Percentiles rank a stretch among this genome's conserved stretches.
Conservation (phyloP, 176 grass and related monocot genomes). For the Dendrocalamus sinicus region DNA sequence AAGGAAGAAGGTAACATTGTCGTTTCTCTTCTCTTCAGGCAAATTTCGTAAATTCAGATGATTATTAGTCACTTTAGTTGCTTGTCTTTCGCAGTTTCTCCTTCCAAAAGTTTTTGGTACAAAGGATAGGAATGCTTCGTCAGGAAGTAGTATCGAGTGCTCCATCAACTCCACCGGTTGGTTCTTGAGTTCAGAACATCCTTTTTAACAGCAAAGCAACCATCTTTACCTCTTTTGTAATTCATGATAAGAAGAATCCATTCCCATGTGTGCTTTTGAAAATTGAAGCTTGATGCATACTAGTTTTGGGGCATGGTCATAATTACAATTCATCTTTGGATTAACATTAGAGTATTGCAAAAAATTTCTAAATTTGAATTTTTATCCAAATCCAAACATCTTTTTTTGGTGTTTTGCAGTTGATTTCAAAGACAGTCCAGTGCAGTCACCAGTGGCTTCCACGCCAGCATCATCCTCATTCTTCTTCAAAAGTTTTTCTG, state of each 20-base stretch:
- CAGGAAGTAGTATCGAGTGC: not conserved
- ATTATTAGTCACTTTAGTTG: not conserved
- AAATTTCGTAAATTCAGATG: not conserved
- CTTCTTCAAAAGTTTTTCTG: conserved; percentile 58
- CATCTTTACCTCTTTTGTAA: not conserved
- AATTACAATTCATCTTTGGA: not conserved
- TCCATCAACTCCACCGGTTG: conserved; percentile 32
- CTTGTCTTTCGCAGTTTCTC: conserved; percentile 13
- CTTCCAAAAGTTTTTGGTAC: conserved; percentile 35
- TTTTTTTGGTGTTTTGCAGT: conserved; percentile 20
- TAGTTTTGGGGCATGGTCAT: not conserved
- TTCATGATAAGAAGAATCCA: conserved; percentile 17
- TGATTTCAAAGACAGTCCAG: conserved; percentile 35
- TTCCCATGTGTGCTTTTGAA: not conserved
- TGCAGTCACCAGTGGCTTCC: conserved; percentile 19
- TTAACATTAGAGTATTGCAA: not conserved
- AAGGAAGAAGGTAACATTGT: conserved; percentile 49
- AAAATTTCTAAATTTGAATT: not conserved
- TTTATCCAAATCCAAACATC: not conserved
- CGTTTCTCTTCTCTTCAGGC: not conserved
- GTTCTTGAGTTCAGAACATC: not conserved
- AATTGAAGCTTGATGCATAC: conserved; percentile 1
- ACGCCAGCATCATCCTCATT: conserved; percentile 43
- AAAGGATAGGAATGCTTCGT: not conserved
- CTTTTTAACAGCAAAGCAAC: not conserved